phyloP scores from a whole-genome alignment of 2,329 filamentous ascomycete genomes.

The Phialophora tarda region DNA sequence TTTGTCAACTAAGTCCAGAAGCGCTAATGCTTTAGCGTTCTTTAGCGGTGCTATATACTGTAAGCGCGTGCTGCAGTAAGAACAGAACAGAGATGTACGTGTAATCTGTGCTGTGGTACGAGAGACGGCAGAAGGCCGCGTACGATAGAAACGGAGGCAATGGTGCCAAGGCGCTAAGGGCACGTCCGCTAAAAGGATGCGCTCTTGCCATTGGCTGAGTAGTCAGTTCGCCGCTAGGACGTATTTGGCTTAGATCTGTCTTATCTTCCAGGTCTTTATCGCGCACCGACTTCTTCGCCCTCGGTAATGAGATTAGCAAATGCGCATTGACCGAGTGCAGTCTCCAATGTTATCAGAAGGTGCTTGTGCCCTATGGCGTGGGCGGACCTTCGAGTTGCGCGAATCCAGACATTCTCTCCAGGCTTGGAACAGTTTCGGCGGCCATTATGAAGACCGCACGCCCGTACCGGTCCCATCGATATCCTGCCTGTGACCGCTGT shows the following conservation, averaged over 20 bases:
- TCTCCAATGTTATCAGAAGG: neutral
- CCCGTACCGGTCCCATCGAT: conserved; percentile 66
- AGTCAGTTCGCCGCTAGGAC: neutral
- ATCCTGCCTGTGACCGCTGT: conserved; percentile 65
- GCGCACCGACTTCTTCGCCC: neutral
- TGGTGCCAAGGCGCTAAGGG: too few species aligned
- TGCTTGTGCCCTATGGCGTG: neutral
- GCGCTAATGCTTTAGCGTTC: conserved; percentile 24
- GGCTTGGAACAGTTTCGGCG: conserved; percentile 2
- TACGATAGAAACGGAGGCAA: too few species aligned
- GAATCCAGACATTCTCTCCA: neutral
- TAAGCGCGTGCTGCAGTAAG: conserved; percentile 22
- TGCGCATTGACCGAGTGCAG: neutral
- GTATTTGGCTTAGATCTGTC: neutral
- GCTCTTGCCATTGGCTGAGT: too few species aligned
- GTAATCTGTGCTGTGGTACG: too few species aligned
- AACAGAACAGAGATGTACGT: too few species aligned
- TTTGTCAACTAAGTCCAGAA: conserved; percentile 19
- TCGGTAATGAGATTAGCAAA: neutral
- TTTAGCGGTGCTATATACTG: conserved; percentile 13
- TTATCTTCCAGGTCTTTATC: conserved; percentile 3
- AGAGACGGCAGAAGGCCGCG: too few species aligned
- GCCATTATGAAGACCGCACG: conserved; percentile 43
- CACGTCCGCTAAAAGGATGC: neutral
- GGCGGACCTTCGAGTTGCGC: neutral